A percentile compares a stretch with the other conserved stretches of the same genome.
phyloP scores from a whole-genome alignment of 768 basidiomycete species.

The Kwoniella mangroviensis region DNA sequence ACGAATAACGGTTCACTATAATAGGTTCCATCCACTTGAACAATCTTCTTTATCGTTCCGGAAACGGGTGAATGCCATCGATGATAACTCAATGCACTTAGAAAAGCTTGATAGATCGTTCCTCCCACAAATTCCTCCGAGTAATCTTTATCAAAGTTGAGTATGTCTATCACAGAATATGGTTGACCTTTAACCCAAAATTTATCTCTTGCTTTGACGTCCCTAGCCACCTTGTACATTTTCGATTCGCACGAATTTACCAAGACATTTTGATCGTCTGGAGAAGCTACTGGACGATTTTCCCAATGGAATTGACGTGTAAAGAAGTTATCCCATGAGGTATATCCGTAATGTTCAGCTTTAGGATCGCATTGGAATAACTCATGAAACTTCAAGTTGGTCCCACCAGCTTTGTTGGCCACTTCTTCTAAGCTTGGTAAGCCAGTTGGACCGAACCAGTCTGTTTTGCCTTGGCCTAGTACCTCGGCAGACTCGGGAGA shows the following conservation, averaged over 20 bases:
- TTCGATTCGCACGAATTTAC: slow-evolving; percentile 66
- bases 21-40: slow-evolving; percentile 56
- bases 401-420: slow-evolving; percentile 46
- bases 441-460: slow-evolving; percentile 63
- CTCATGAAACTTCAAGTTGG: slow-evolving; percentile 57
- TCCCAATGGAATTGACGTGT: slow-evolving; percentile 59
- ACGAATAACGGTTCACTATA: slow-evolving; percentile 55
- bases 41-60: slow-evolving; percentile 63
- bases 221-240: slow-evolving; percentile 59
- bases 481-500: slow-evolving; percentile 61
- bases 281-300: slow-evolving; percentile 60
- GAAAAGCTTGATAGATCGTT: slow-evolving; percentile 64
- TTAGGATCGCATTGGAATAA: slow-evolving; percentile 61
- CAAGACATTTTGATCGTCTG: slow-evolving; percentile 59
- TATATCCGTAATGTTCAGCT: slow-evolving; percentile 61
- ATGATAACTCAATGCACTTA: slow-evolving; percentile 66
- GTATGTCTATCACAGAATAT: slow-evolving; percentile 67
- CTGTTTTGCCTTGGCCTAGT: slow-evolving; percentile 58
- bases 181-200: slow-evolving; percentile 71
- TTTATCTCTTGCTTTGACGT: slow-evolving; percentile 60
- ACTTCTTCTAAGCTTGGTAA: slow-evolving; percentile 47
- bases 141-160: slow-evolving; percentile 59
- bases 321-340: slow-evolving; percentile 66
- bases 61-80: slow-evolving; percentile 69
- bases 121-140: slow-evolving; percentile 63